A percentile compares a stretch with the other conserved stretches of the same genome.
Conservation (phyloP, 2,329 filamentous ascomycete species). For the Fusarium sp. region DNA sequence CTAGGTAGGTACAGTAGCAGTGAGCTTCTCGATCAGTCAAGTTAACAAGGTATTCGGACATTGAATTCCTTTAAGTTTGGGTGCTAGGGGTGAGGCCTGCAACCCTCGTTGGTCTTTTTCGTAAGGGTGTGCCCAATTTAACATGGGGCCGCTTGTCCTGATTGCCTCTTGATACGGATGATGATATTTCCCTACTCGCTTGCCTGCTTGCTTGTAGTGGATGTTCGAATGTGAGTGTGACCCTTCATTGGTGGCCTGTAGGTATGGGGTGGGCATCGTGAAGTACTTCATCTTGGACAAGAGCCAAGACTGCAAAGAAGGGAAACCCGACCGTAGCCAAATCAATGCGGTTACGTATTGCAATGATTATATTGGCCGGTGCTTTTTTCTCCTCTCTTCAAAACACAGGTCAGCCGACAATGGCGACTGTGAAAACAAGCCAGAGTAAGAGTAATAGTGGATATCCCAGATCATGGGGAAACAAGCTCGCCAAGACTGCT, state of each 20-base stretch:
- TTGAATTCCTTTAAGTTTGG: conserved; percentile 36
- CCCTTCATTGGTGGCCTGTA: conserved; percentile 21
- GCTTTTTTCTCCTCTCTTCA: background rate
- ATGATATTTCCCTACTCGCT: conserved; percentile 11
- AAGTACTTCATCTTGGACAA: conserved; percentile 28
- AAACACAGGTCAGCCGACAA: conserved; percentile 16
- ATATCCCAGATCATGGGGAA: conserved; percentile 11
- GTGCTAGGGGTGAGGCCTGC: conserved; percentile 10
- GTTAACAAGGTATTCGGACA: conserved; percentile 17
- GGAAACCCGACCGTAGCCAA: background rate
- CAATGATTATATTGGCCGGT: background rate
- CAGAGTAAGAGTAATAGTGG: background rate
- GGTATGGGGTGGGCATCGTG: conserved; percentile 2
- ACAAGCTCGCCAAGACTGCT: conserved; percentile 20
- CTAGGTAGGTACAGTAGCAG: background rate
- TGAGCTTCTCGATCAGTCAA: background rate
- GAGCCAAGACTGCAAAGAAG: conserved; percentile 9
- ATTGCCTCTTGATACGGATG: background rate
- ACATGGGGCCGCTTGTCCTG: background rate
- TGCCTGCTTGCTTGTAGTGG: conserved; percentile 1
- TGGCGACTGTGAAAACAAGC: background rate
- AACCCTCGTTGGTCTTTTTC: conserved; percentile 12
- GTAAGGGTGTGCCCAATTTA: conserved; percentile 2
- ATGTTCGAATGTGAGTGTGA: conserved; percentile 1
- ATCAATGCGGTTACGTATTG: conserved; percentile 28